phyloP scores from a whole-genome alignment of 202 grass and related monocot species.

The Zizania palustris region DNA sequence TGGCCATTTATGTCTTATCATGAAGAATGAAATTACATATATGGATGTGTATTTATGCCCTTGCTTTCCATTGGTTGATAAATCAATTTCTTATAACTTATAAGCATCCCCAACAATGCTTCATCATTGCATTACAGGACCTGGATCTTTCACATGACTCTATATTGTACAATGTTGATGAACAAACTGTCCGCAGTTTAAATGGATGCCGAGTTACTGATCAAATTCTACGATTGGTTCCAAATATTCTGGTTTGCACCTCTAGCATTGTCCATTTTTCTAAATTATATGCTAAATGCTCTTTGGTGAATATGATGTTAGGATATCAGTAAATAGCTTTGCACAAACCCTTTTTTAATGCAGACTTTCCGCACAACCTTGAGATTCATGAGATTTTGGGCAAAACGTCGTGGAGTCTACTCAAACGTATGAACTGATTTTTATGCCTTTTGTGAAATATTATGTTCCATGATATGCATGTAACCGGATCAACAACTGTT shows the following conservation, averaged over 20 bases:
- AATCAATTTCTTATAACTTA: background rate
- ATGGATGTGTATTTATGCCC: background rate
- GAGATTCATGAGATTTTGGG: slow-evolving; percentile 93
- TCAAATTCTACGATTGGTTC: slow-evolving; percentile 86
- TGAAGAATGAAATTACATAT: background rate
- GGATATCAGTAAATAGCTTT: background rate
- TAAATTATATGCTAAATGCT: slow-evolving; percentile 11
- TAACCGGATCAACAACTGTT: slow-evolving; percentile 25
- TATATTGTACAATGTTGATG: slow-evolving; percentile 82
- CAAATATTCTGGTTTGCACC: slow-evolving; percentile 68
- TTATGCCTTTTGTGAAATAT: slow-evolving; percentile 6
- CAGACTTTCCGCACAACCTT: slow-evolving; percentile 95
- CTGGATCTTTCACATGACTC: slow-evolving; percentile 93
- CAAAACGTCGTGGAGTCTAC: slow-evolving; percentile 87
- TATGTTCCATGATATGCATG: slow-evolving; percentile 21
- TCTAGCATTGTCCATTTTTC: slow-evolving; percentile 34
- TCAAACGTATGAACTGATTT: slow-evolving; percentile 70
- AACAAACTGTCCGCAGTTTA: slow-evolving; percentile 89
- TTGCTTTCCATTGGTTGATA: background rate
- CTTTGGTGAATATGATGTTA: slow-evolving; percentile 25
- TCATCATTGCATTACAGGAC: slow-evolving; percentile 56
- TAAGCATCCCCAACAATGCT: slow-evolving; percentile 24
- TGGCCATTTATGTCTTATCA: background rate
- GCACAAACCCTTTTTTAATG: slow-evolving; percentile 26
- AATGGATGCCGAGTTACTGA: slow-evolving; percentile 95